These are phyloP conservation scores for Clarireedia sp. DNA, from an alignment of 2,329 filamentous ascomycete genomes.

Conservation along the genomic window DNA sequence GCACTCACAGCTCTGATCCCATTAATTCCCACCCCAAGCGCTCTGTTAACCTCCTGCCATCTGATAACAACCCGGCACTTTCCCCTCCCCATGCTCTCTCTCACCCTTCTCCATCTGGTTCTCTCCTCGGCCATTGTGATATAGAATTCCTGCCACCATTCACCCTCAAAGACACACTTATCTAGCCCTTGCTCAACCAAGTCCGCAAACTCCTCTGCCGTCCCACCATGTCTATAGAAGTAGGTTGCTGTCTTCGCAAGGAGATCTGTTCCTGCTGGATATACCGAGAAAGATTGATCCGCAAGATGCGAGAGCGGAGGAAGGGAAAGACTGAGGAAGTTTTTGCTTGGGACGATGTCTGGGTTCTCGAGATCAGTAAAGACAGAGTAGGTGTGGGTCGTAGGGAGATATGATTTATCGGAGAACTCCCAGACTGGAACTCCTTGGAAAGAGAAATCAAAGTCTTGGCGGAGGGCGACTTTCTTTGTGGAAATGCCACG, in stretches of 20 bases:
- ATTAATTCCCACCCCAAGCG: not conserved
- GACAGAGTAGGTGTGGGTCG: not conserved
- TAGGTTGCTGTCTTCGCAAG: not conserved
- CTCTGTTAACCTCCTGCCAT: constrained; percentile 14
- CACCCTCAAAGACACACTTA: constrained; percentile 5
- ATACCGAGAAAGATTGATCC: not conserved
- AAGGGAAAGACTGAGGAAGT: not conserved
- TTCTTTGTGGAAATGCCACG: not conserved
- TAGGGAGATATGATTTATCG: not conserved
- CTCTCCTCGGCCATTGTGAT: constrained; percentile 12
- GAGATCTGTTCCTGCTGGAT: not conserved
- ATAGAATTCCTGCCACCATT: constrained; percentile 21
- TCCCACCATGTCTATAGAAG: not conserved
- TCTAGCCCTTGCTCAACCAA: not conserved
- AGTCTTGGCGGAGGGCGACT: constrained; percentile 20
- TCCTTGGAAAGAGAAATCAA: constrained; percentile 25
- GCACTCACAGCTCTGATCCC: not conserved
- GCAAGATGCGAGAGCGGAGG: not conserved
- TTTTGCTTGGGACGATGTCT: not conserved
- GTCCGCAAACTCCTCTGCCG: not conserved
- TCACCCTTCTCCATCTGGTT: constrained; percentile 15
- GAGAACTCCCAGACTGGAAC: constrained; percentile 26
- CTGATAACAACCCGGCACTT: constrained; percentile 19
- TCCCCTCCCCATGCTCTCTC: constrained; percentile 18
- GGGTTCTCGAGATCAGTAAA: not conserved